Evolutionary conservation across 225 moss, liverwort and hornwort species (phyloP), one percentile per base, ranked within the genome.

Genomic region (Antitrichia curtipendula): DNA sequence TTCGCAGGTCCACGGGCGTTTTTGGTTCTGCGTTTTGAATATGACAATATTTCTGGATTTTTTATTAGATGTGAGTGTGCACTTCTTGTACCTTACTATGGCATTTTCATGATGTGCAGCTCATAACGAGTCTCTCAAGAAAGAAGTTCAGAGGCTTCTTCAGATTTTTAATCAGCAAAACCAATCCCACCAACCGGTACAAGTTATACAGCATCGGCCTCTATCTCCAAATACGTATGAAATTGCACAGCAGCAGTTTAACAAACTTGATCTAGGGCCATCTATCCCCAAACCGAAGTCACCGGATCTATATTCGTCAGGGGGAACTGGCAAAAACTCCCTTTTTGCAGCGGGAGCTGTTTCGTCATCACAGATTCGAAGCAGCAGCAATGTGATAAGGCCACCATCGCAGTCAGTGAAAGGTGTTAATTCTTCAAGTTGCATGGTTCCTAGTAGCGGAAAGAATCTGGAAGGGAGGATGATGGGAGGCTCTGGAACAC

Each of bases 161-260:
- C 96, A 96, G 87, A 92, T 96, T 34, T 93, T 90, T 65, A 93
- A 95, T 80, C 97, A 97, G 89, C 96, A 96, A 91, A 95, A 97
- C 58, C 95, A 95, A 78, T 90, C 91, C 21, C 97, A 97, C 82
- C 91, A 88, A 78, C 96, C 92, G 49, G 93, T 95, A 22, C 91
- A 94, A 88, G 93, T 94, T 82, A 90, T 93, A 85, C 95, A 94
- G 91, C 95, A 94, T 89, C 96, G 93, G 69, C 91, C 95, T 58
- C 81, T 92, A 23, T 93, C 94, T 92, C 91, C 96, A n/a, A 94
- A 89, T 41, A 80, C 93, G 1, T 97, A 94, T 66, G 98, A 98
- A 78, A 88, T 97, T 81, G 91, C 97, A 82, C 96, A 98, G 85
- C 98, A 98, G 86, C 96, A 97, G 89, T 98, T 98, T 49, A 97